Percentiles rank a stretch among this genome's conserved stretches.
These are phyloP conservation scores for Moricandia arvensis DNA, from an alignment of 345 rosid species.

Conservation along the genomic window DNA sequence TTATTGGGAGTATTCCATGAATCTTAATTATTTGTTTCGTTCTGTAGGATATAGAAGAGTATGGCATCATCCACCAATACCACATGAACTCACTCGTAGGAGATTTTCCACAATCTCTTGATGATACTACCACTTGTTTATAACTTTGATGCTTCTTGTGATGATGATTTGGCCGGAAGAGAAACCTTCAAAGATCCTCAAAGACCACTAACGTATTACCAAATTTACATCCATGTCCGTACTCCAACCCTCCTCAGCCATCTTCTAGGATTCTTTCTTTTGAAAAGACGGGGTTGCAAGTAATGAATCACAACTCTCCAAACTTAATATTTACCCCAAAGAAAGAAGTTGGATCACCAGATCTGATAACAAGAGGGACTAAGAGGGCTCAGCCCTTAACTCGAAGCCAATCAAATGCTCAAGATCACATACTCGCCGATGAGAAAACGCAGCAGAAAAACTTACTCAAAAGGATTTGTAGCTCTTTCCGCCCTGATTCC, in stretches of 20 bases:
- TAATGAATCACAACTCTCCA: conserved; percentile 4
- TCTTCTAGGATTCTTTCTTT: conserved; percentile 28
- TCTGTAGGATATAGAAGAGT: conserved; percentile 30
- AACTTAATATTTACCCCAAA: conserved; percentile 18
- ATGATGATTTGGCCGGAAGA: neutral
- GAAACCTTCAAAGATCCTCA: conserved; percentile 28
- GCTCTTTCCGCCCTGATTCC: conserved; percentile 38
- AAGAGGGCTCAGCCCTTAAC: conserved; percentile 14
- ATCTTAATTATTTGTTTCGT: neutral
- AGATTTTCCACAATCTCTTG: conserved; percentile 26
- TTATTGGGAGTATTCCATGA: neutral
- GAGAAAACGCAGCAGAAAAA: conserved; percentile 32
- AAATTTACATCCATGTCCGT: neutral
- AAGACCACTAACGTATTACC: conserved; percentile 4
- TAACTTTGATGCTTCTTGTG: conserved; percentile 13
- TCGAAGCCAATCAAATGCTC: conserved; percentile 27
- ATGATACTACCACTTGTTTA: neutral
- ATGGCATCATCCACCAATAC: conserved; percentile 27
- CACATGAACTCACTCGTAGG: conserved; percentile 30
- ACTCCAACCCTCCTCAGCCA: neutral
- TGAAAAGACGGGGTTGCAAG: neutral
- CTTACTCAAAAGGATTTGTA: conserved; percentile 37
- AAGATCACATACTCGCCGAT: conserved; percentile 35
- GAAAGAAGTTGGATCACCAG: neutral
- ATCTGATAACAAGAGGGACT: conserved; percentile 11